A percentile compares a stretch with the other conserved stretches of the same genome.
Evolutionary conservation across 1,139 yeast genomes (phyloP).

Genomic region (Yamadazyma diddensiae): DNA sequence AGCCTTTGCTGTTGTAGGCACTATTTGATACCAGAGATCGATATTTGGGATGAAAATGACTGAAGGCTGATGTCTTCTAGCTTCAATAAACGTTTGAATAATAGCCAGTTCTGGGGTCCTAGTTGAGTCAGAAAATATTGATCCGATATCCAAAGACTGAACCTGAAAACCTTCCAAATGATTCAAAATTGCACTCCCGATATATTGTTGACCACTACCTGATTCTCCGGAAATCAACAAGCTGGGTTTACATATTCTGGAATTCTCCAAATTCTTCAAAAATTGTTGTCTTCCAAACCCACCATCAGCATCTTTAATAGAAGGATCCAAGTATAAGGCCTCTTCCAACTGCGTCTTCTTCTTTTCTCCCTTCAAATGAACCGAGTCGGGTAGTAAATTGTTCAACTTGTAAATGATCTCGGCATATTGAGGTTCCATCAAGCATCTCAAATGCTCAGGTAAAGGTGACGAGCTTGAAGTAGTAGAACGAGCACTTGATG

Average conservation of each 20-base stretch:
- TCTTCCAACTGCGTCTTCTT: conserved; percentile 64
- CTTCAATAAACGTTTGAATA: conserved; percentile 84
- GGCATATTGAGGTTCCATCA: conserved; percentile 50
- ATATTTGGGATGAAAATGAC: conserved; percentile 81
- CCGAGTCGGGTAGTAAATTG: conserved; percentile 59
- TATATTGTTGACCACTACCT: conserved; percentile 89
- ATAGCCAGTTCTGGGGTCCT: conserved; percentile 82
- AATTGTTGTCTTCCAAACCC: conserved; percentile 70
- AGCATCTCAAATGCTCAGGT: conserved; percentile 68
- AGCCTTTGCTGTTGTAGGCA: conserved; percentile 67
- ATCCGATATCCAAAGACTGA: conserved; percentile 80
- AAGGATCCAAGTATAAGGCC: conserved; percentile 62
- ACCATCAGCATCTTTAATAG: conserved; percentile 55
- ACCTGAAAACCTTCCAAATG: conserved; percentile 87
- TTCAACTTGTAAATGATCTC: conserved; percentile 50
- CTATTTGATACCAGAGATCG: conserved; percentile 71
- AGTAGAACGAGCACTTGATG: conserved; percentile 87
- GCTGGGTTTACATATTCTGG: conserved; percentile 82
- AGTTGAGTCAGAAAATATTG: conserved; percentile 75
- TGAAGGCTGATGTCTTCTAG: conserved; percentile 86
- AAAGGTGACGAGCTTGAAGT: conserved; percentile 74
- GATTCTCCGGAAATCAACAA: conserved; percentile 66
- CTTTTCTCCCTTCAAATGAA: conserved; percentile 30
- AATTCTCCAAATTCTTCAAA: conserved; percentile 53
- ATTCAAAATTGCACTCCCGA: conserved; percentile 80